Evolutionary conservation across 352 stramenopile species (phyloP).

Genomic region (Phytophthora litchii): DNA sequence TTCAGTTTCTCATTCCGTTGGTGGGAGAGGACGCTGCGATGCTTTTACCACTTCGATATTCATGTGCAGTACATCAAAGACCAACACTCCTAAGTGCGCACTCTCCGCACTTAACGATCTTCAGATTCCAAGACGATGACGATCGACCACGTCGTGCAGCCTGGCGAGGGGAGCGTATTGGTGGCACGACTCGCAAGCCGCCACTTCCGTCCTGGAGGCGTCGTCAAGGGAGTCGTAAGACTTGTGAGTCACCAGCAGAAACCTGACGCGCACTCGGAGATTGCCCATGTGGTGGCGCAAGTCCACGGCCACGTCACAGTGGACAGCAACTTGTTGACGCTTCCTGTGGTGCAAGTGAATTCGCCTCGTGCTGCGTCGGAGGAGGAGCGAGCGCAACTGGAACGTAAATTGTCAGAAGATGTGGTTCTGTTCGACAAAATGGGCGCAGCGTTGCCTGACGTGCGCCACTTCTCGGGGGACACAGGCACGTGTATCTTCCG

Average conservation of each 20-base stretch:
- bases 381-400: constrained; percentile 25
- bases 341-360: constrained; percentile 91
- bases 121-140: constrained; percentile 13
- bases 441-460: constrained; percentile 32
- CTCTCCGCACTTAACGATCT: background rate
- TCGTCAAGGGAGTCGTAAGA: constrained; percentile 60
- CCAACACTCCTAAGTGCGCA: constrained; percentile 7
- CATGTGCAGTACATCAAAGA: constrained; percentile 15
- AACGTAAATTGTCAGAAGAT: constrained; percentile 27
- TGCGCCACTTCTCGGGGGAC: constrained; percentile 59
- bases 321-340: constrained; percentile 92
- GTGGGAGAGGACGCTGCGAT: constrained; percentile 27
- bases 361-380: constrained; percentile 53
- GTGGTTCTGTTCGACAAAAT: constrained; percentile 38
- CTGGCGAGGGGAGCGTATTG: constrained; percentile 26
- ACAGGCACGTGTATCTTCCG: constrained; percentile 65
- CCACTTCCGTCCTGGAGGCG: constrained; percentile 56
- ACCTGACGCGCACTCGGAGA: constrained; percentile 41
- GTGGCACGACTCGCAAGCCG: constrained; percentile 49
- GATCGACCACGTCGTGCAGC: constrained; percentile 29
- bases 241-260: constrained; percentile 41
- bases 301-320: constrained; percentile 84
- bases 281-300: constrained; percentile 59
- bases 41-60: constrained; percentile 15
- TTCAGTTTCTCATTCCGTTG: constrained; percentile 28